Evolutionary conservation across 345 rosid genomes (phyloP).

Genomic region (Luvunga scandens): DNA sequence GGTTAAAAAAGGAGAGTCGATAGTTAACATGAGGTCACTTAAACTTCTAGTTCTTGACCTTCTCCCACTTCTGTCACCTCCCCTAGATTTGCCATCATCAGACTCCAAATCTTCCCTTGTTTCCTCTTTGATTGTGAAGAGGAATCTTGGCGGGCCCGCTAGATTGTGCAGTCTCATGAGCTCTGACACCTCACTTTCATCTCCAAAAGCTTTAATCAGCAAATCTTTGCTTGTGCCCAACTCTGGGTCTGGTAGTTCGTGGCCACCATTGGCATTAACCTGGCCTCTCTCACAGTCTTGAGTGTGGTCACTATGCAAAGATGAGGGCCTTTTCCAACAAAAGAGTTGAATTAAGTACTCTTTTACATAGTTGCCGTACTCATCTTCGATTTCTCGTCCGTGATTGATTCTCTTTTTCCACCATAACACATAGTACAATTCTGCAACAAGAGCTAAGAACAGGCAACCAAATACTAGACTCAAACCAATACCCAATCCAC

Average conservation of each 20-base stretch:
- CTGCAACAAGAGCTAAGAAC: slow-evolving; percentile 64
- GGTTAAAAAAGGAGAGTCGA: slow-evolving; percentile 53
- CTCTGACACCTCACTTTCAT: slow-evolving; percentile 70
- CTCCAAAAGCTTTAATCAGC: slow-evolving; percentile 40
- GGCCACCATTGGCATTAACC: slow-evolving; percentile 13
- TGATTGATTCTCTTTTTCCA: slow-evolving; percentile 65
- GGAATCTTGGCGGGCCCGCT: slow-evolving; percentile 78
- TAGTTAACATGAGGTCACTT: slow-evolving; percentile 53
- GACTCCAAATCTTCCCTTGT: slow-evolving; percentile 95
- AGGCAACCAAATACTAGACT: slow-evolving; percentile 72
- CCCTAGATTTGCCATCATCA: slow-evolving; percentile 69
- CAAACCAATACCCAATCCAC: slow-evolving; percentile 72
- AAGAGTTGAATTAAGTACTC: slow-evolving; percentile 50
- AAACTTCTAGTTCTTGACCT: slow-evolving; percentile 76
- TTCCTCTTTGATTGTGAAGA: slow-evolving; percentile 95
- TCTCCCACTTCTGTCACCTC: slow-evolving; percentile 43
- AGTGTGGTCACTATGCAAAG: slow-evolving; percentile 28
- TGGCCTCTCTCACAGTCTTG: slow-evolving; percentile 20
- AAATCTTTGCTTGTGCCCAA: slow-evolving; percentile 60
- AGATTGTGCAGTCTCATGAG: slow-evolving; percentile 91
- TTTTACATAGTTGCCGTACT: slow-evolving; percentile 51
- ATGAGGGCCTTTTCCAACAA: slow-evolving; percentile 54
- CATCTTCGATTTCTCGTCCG: slow-evolving; percentile 39
- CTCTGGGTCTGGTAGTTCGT: slow-evolving; percentile 45
- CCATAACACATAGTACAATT: slow-evolving; percentile 73